Evolutionary conservation across 2,329 filamentous ascomycete genomes (phyloP), one percentile per base, ranked within the genome.

Genomic region (Aureobasidium sp.): DNA sequence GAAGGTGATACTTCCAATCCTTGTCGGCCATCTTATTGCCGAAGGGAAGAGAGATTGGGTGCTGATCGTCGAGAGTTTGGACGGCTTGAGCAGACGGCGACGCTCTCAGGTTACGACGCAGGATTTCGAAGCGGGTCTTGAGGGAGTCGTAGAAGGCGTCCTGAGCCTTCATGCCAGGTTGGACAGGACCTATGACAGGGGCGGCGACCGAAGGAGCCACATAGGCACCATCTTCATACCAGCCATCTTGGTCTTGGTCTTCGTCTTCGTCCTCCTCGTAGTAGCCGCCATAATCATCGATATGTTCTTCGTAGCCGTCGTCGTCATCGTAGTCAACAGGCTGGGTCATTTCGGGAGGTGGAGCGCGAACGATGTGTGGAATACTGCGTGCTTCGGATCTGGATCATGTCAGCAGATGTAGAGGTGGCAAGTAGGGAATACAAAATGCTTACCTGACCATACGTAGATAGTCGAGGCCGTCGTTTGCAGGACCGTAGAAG

Each of bases 151-250:
- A 89, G 74, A 91, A 96, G 44, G 82, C 82, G 29, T 85, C 77
- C 71, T 85, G 84, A 0, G 89, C 82, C 61, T 70, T 62, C 22
- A 55, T 62, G n/a, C 49, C 48, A 25, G 59, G 20, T n/a, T 44
- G 48, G 15, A 37, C 41, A 15, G 41, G 41, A 29, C 48, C 48
- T 11, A 53, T 53, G 1, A 41, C 29, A 1, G 59, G 49, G 11
- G 59, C 69, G 20, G 71, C 67, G 14, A 79, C 75, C 0, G 84
- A 80, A 2, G 81, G 78, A 4, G 86, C 88, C 27, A 87, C 84
- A 72, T 91, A 96, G 41, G 90, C 88, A 53, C 91, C 91, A 67
- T 96, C 89, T 17, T 85, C 78, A 71, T 90, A 94, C 70, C 84
- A 87, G 12, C 87, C 88, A 61, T 82, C 76, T 25, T 79, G 76